Conservation (phyloP, 2,329 filamentous ascomycete species). For the Didymosphaeria variabile region DNA sequence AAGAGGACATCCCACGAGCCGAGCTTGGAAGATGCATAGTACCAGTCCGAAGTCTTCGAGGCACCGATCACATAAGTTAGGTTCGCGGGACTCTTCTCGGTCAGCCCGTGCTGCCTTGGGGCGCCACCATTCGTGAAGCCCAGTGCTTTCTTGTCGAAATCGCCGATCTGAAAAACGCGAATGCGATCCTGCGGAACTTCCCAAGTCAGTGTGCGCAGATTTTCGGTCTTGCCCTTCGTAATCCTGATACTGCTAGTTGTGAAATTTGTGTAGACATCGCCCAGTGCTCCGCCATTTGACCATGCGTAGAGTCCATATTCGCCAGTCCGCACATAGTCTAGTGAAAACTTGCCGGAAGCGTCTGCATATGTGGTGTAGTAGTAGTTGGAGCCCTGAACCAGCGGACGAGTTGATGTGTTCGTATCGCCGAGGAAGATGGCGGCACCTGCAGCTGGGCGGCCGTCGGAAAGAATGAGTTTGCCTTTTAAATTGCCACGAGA, state of each 20-base stretch:
- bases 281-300: constrained; percentile 54
- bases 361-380: constrained; percentile 58
- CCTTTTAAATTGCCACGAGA: constrained; percentile 55
- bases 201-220: constrained; percentile 51
- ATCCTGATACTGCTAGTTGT: constrained; percentile 49
- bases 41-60: constrained; percentile 51
- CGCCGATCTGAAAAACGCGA: constrained; percentile 56
- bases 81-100: constrained; percentile 53
- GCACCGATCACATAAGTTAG: constrained; percentile 52
- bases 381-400: constrained; percentile 56
- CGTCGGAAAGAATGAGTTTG: constrained; percentile 54
- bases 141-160: constrained; percentile 54
- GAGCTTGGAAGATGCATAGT: constrained; percentile 52
- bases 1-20: constrained; percentile 33
- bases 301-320: constrained; percentile 58
- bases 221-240: constrained; percentile 32
- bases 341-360: constrained; percentile 49
- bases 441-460: constrained; percentile 54
- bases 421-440: constrained; percentile 59
- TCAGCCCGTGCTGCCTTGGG: constrained; percentile 53
- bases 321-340: constrained; percentile 52
- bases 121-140: constrained; percentile 55
- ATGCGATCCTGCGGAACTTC: constrained; percentile 40
- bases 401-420: constrained; percentile 50
- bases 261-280: constrained; percentile 55